Percentiles rank a stretch among this genome's conserved stretches.
phyloP scores from a whole-genome alignment of 1,139 yeast genomes.

The Suhomyces taliae region DNA sequence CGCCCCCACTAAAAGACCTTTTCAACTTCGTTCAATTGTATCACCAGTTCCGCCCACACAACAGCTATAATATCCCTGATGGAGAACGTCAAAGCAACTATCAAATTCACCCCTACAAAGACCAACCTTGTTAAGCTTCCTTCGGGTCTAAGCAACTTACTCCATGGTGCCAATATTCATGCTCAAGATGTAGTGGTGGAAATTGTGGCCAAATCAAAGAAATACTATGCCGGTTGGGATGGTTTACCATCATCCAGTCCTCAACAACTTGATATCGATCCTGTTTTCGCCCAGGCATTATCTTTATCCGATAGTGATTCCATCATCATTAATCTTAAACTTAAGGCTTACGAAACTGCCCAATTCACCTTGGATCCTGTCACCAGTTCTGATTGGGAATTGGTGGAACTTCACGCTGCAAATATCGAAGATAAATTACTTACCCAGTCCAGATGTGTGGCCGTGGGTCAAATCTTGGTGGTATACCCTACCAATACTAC shows the following conservation, averaged over 20 bases:
- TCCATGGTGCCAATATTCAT: slow-evolving; percentile 54
- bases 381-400: slow-evolving; percentile 84
- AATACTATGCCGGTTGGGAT: slow-evolving; percentile 75
- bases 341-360: slow-evolving; percentile 51
- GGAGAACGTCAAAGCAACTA: slow-evolving; percentile 40
- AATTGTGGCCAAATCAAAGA: slow-evolving; percentile 25
- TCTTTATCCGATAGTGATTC: slow-evolving; percentile 45
- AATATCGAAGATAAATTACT: slow-evolving; percentile 72
- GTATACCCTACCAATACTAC: slow-evolving; percentile 72
- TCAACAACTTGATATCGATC: slow-evolving; percentile 38
- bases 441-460: slow-evolving; percentile 78
- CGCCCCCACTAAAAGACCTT: not conserved
- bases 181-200: slow-evolving; percentile 65
- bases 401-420: slow-evolving; percentile 80
- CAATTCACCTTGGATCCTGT: slow-evolving; percentile 78
- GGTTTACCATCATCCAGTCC: slow-evolving; percentile 53
- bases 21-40: not conserved
- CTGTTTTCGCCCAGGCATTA: slow-evolving; percentile 46
- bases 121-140: slow-evolving; percentile 65
- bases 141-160: slow-evolving; percentile 43
- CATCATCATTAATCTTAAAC: slow-evolving; percentile 43
- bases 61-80: slow-evolving; percentile 17
- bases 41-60: not conserved
- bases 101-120: slow-evolving; percentile 37
- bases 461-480: slow-evolving; percentile 57